Evolutionary conservation across 257 asterid species (phyloP).

Genomic region (Mitragyna speciosa): DNA sequence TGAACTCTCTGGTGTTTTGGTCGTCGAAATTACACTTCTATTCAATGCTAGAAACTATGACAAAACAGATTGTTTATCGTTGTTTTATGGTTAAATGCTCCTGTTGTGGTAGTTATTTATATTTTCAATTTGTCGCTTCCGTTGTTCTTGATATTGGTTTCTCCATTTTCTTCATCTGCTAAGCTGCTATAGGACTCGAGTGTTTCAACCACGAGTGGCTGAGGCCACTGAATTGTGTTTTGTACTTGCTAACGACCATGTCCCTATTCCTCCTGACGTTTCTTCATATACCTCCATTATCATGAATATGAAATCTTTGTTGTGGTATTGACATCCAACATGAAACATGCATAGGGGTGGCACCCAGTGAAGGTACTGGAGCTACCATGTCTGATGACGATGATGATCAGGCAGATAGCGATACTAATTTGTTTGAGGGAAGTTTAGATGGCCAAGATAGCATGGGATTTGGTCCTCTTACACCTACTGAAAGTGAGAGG

Average conservation of each 20-base stretch:
- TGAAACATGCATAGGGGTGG: slow-evolving; percentile 60
- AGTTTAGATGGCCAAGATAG: slow-evolving; percentile 73
- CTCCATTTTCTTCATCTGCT: neutral
- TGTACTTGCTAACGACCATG: too few relatives aligned
- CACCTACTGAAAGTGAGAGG: slow-evolving; percentile 88
- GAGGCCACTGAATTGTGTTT: neutral
- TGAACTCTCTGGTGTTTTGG: neutral
- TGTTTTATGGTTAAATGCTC: too few relatives aligned
- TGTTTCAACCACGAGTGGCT: neutral
- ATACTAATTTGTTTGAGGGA: slow-evolving; percentile 81
- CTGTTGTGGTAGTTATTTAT: neutral
- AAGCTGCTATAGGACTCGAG: neutral
- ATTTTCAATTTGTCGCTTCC: neutral
- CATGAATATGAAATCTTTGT: neutral
- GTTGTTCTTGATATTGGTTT: neutral
- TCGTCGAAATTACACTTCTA: neutral
- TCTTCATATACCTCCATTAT: neutral
- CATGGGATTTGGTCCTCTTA: slow-evolving; percentile 96
- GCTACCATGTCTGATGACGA: slow-evolving; percentile 99
- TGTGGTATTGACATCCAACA: neutral
- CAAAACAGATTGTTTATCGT: neutral
- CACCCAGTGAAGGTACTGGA: slow-evolving; percentile 96
- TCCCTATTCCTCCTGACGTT: neutral
- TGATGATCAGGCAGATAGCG: slow-evolving; percentile 87
- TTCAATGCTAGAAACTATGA: neutral